Conservation (phyloP, 1,284 basidiomycete species). For the Trametes versicolor region DNA sequence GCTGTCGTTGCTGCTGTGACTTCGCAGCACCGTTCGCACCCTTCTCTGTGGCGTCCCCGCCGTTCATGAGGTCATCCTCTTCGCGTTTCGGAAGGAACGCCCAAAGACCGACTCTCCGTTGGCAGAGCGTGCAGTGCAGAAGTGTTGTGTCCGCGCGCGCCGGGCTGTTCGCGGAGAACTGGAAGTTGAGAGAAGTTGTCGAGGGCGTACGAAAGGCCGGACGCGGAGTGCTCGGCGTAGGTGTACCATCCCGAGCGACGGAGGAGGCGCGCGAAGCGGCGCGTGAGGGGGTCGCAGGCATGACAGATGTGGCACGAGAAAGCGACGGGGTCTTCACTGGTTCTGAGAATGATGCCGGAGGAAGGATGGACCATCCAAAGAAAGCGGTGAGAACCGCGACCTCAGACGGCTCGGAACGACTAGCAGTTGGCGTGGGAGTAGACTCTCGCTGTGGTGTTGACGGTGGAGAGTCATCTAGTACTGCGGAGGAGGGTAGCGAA, state of each 20-base stretch:
- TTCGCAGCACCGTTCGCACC: constrained; percentile 16
- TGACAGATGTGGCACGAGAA: constrained; percentile 52
- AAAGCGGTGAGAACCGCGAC: constrained; percentile 67
- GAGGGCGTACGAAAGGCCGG: constrained; percentile 22
- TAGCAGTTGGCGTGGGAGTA: constrained; percentile 11
- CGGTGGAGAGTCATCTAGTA: constrained; percentile 20
- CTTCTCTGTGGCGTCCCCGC: constrained; percentile 7
- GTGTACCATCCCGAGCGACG: constrained; percentile 43
- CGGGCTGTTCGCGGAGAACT: constrained; percentile 37
- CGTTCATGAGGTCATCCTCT: constrained; percentile 24
- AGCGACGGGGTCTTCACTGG: constrained; percentile 49
- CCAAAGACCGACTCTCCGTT: constrained; percentile 82
- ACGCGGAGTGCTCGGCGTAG: constrained; percentile 33
- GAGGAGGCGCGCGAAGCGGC: constrained; percentile 56
- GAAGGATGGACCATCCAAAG: constrained; percentile 74
- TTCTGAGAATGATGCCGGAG: constrained; percentile 45
- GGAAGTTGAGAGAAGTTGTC: constrained; percentile 16
- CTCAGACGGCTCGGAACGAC: constrained; percentile 54
- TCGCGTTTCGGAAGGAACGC: constrained; percentile 56
- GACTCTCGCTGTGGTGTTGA: constrained; percentile 20
- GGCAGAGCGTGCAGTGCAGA: constrained; percentile 74
- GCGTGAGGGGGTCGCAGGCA: constrained; percentile 50
- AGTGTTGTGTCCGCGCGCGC: constrained; percentile 54
- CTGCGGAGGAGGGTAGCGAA: constrained; percentile 29
- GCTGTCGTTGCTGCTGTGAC: constrained; percentile 56